Conservation (phyloP, 2,329 filamentous ascomycete genomes). For the Penicillium sp. region DNA sequence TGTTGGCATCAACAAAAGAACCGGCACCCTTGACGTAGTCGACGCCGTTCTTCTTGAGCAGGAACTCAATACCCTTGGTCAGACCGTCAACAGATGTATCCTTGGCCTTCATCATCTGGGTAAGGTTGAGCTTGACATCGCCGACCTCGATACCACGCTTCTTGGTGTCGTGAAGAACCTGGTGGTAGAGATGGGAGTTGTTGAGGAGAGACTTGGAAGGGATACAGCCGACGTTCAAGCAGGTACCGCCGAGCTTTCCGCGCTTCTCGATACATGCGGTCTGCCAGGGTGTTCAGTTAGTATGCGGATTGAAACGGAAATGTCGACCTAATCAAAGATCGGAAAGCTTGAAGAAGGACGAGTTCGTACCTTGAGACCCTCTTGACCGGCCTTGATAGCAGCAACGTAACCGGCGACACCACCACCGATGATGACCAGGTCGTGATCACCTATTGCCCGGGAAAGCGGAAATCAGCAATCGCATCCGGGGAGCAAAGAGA, state of each 20-base stretch:
- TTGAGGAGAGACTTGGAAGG: constrained; percentile 98
- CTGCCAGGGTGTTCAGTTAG: constrained; percentile 40
- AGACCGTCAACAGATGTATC: constrained; percentile 78
- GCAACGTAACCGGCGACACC: constrained; percentile 98
- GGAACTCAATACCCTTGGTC: constrained; percentile 94
- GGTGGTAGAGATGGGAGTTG: constrained; percentile 97
- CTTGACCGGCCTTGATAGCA: constrained; percentile 96
- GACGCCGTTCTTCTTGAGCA: constrained; percentile 98
- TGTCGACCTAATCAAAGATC: not conserved
- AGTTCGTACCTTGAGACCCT: constrained; percentile 73
- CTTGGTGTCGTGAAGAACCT: constrained; percentile 93
- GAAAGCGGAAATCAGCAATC: constrained; percentile 17
- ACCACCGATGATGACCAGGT: constrained; percentile 93
- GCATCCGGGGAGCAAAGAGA: constrained; percentile 16
- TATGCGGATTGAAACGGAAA: not conserved
- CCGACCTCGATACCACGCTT: constrained; percentile 93
- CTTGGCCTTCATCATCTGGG: constrained; percentile 97
- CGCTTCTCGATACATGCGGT: constrained; percentile 98
- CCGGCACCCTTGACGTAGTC: constrained; percentile 94
- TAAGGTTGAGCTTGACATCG: constrained; percentile 91
- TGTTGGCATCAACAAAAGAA: constrained; percentile 78
- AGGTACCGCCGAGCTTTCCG: constrained; percentile 86
- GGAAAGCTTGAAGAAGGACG: not conserved
- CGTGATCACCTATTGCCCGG: constrained; percentile 66
- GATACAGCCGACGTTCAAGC: constrained; percentile 97